phyloP scores from a whole-genome alignment of 495 filamentous ascomycete genomes.

The Glarea lozoyensis region DNA sequence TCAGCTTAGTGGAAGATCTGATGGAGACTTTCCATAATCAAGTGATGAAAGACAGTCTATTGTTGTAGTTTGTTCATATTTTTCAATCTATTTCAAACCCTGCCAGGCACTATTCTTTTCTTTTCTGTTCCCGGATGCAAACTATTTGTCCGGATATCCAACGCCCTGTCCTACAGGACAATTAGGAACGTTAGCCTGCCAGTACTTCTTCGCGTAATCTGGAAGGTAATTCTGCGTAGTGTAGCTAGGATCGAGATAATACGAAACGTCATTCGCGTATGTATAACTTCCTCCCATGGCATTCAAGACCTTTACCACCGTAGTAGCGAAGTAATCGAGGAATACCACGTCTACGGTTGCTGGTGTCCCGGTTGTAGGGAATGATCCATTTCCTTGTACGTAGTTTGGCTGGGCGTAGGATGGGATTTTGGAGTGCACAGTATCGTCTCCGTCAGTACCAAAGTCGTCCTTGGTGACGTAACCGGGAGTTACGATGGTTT shows the following conservation, averaged over 20 bases:
- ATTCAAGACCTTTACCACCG: slow-evolving; percentile 32
- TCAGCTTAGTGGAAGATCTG: no score
- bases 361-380: slow-evolving; percentile 28
- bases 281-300: slow-evolving; percentile 29
- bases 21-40: no score
- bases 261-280: slow-evolving; percentile 23
- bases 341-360: slow-evolving; percentile 65
- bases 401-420: slow-evolving; percentile 62
- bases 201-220: slow-evolving; percentile 31
- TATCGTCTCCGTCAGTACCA: slow-evolving; percentile 63
- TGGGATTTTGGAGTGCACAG: slow-evolving; percentile 50
- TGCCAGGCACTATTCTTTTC: no score
- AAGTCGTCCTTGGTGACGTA: slow-evolving; percentile 32
- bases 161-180: slow-evolving; percentile 28
- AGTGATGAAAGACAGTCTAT: no score
- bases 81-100: no score
- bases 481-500: slow-evolving; percentile 23
- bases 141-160: slow-evolving; percentile 7
- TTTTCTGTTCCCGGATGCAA: no score
- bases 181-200: slow-evolving; percentile 33
- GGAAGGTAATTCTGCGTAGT: slow-evolving; percentile 39
- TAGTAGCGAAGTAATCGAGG: slow-evolving; percentile 60
- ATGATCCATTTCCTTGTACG: slow-evolving; percentile 46
- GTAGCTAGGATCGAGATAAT: slow-evolving; percentile 31
- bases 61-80: no score